A percentile compares a stretch with the other conserved stretches of the same genome.
Evolutionary conservation across 352 stramenopile genomes (phyloP).

Genomic region (Globisporangium cystogenes): DNA sequence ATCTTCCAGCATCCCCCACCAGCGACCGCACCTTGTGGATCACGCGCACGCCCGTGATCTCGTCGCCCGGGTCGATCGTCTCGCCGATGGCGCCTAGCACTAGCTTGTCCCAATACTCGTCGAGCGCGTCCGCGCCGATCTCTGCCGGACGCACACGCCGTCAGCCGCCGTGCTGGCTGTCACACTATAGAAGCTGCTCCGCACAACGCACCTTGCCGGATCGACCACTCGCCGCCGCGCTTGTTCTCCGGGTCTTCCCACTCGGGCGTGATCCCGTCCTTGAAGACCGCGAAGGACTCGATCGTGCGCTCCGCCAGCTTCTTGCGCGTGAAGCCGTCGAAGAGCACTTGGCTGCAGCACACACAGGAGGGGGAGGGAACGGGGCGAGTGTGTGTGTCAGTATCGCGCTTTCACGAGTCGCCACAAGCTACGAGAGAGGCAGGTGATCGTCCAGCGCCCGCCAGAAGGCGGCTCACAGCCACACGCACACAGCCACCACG

Average conservation of each 20-base stretch:
- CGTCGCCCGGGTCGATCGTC: constrained; percentile 77
- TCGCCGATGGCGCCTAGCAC: constrained; percentile 89
- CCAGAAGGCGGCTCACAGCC: not conserved
- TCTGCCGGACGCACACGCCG: constrained; percentile 25
- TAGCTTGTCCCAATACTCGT: constrained; percentile 88
- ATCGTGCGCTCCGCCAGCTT: constrained; percentile 90
- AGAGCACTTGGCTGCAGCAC: constrained; percentile 55
- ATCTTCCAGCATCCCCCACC: not conserved
- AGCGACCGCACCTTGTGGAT: constrained; percentile 76
- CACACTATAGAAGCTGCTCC: too few species aligned
- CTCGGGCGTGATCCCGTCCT: constrained; percentile 84
- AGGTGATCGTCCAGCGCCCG: not conserved
- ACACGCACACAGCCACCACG: not conserved
- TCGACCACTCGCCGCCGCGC: constrained; percentile 82
- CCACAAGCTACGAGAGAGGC: not conserved
- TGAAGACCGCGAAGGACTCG: constrained; percentile 93
- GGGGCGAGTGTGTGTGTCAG: too few species aligned
- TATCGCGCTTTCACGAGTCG: too few species aligned
- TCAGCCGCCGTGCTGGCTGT: too few species aligned
- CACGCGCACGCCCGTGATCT: constrained; percentile 89
- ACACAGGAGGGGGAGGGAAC: not conserved
- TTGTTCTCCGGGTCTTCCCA: constrained; percentile 91
- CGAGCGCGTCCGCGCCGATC: constrained; percentile 64
- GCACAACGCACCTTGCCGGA: constrained; percentile 53
- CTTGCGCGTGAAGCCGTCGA: constrained; percentile 84